A percentile compares a stretch with the other conserved stretches of the same genome.
Evolutionary conservation across 495 filamentous ascomycete genomes (phyloP).

Genomic region (Penicillium robsamsonii): DNA sequence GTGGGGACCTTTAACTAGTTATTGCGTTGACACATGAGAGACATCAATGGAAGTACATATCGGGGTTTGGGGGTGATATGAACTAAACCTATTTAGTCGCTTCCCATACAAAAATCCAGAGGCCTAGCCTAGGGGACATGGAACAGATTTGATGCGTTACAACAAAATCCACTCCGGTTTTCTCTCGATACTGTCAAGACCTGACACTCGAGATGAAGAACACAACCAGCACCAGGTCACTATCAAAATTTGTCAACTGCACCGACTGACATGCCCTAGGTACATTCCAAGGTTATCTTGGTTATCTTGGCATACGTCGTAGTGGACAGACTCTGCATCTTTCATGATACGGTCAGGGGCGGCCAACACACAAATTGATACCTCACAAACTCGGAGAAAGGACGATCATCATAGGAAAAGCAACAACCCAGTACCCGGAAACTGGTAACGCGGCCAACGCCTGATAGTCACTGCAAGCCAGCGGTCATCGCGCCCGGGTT

Average conservation of each 20-base stretch:
- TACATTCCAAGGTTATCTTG: not conserved
- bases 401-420: not conserved
- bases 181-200: not conserved
- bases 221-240: conserved; percentile 9
- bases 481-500: conserved; percentile 2
- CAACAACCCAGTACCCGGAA: not conserved
- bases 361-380: conserved; percentile 7
- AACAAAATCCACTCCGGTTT: not conserved
- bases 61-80: not conserved
- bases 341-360: conserved; percentile 6
- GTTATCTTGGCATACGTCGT: not conserved
- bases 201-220: not conserved
- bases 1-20: not conserved
- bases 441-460: not conserved
- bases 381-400: conserved; percentile 9
- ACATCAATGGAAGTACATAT: not conserved
- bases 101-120: not conserved
- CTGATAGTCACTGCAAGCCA: not conserved
- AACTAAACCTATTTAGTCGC: not conserved
- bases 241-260: not conserved
- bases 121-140: not conserved
- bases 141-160: not conserved
- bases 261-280: not conserved
- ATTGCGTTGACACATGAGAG: not conserved
- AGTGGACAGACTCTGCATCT: not conserved